Conservation (phyloP, 2,329 filamentous ascomycete genomes). For the Ilyonectria mors-panacis region DNA sequence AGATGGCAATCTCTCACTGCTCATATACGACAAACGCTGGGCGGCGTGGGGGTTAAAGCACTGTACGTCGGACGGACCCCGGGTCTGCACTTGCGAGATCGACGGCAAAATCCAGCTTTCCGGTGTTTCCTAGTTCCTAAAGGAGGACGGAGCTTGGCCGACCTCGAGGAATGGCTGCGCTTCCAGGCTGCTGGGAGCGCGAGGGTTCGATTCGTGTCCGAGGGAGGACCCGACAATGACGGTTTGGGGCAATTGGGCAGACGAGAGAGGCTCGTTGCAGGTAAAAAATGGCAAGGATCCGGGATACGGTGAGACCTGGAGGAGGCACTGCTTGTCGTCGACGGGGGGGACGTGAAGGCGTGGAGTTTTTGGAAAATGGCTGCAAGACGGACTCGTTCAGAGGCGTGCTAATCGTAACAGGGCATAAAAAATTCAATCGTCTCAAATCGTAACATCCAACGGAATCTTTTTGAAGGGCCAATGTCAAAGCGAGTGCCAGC, state of each 20-base stretch:
- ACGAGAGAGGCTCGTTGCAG: conserved; percentile 4
- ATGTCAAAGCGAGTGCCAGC: conserved; percentile 20
- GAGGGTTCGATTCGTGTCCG: conserved; percentile 9
- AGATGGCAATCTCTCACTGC: conserved; percentile 78
- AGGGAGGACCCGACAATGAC: conserved; percentile 8
- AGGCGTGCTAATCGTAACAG: conserved; percentile 49
- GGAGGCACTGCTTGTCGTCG: conserved; percentile 19
- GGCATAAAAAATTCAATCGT: conserved; percentile 48
- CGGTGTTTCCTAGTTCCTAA: conserved; percentile 67
- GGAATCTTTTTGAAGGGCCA: conserved; percentile 7
- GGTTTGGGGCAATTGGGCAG: conserved; percentile 7
- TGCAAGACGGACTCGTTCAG: conserved; percentile 36
- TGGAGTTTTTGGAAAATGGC: conserved; percentile 12
- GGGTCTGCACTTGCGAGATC: conserved; percentile 86
- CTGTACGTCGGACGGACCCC: conserved; percentile 79
- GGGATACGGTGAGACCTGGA: conserved; percentile 18
- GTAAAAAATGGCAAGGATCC: conserved; percentile 5
- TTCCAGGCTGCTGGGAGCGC: conserved; percentile 20
- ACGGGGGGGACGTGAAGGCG: conserved; percentile 1
- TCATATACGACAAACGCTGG: conserved; percentile 77
- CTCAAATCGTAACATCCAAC: conserved; percentile 43
- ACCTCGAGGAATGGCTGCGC: conserved; percentile 22
- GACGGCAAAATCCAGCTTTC: conserved; percentile 96
- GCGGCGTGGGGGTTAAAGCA: conserved; percentile 75
- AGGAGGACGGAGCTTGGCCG: conserved; percentile 26